Evolutionary conservation across 2,329 filamentous ascomycete species (phyloP).

Genomic region (Leptographium radiaticola): DNA sequence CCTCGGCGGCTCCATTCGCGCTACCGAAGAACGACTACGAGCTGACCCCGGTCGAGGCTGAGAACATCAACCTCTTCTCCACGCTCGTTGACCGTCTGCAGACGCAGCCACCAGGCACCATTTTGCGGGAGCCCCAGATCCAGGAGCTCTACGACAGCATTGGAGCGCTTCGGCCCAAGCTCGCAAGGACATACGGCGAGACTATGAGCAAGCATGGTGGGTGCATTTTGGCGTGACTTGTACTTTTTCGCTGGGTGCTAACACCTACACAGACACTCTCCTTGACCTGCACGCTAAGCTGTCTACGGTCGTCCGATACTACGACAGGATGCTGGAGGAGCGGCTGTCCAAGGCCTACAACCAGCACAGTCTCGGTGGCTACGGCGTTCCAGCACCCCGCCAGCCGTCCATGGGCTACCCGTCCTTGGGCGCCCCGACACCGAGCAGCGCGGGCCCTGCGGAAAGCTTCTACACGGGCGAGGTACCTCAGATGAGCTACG

Average conservation of each 20-base stretch:
- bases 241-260: background rate
- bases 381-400: conserved; percentile 34
- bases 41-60: conserved; percentile 81
- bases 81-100: conserved; percentile 90
- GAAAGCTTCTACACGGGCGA: conserved; percentile 77
- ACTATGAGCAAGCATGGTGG: conserved; percentile 98
- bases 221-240: background rate
- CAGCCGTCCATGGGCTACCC: conserved; percentile 56
- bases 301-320: conserved; percentile 91
- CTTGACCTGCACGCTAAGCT: conserved; percentile 91
- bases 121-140: conserved; percentile 92
- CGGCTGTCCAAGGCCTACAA: conserved; percentile 85
- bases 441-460: conserved; percentile 37
- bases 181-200: conserved; percentile 91
- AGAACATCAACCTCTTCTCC: conserved; percentile 94
- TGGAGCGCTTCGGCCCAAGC: conserved; percentile 79
- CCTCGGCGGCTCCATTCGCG: conserved; percentile 37
- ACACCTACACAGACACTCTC: conserved; percentile 56
- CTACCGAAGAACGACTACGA: conserved; percentile 88
- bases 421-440: conserved; percentile 39
- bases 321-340: conserved; percentile 96
- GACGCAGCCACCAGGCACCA: conserved; percentile 89
- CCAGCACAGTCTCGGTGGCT: conserved; percentile 59
- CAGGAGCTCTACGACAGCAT: conserved; percentile 98
- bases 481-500: conserved; percentile 29